These are phyloP conservation scores for Fomitopsis serialis DNA, from an alignment of 768 basidiomycete species.

Conservation along the genomic window DNA sequence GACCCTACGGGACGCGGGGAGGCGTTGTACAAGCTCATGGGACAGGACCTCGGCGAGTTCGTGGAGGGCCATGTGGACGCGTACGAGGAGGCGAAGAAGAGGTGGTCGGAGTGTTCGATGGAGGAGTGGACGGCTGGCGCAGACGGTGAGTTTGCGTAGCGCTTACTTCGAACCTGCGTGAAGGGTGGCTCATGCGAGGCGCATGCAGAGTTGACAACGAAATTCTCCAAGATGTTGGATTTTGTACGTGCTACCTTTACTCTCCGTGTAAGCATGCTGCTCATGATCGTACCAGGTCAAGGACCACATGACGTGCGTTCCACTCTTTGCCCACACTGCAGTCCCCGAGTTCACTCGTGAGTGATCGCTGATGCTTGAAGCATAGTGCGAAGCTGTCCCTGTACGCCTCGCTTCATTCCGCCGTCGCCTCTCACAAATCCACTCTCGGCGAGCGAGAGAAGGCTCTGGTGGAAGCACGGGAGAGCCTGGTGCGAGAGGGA, in stretches of 20 bases:
- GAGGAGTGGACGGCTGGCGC: slow-evolving; percentile 54
- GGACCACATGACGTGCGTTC: slow-evolving; percentile 42
- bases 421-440: slow-evolving; percentile 35
- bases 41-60: slow-evolving; percentile 38
- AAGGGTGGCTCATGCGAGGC: too few species aligned
- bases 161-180: not conserved
- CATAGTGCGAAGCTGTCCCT: slow-evolving; percentile 41
- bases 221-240: slow-evolving; percentile 42
- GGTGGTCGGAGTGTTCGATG: slow-evolving; percentile 45
- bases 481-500: slow-evolving; percentile 37
- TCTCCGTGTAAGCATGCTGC: not conserved
- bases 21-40: slow-evolving; percentile 35
- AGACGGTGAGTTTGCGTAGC: slow-evolving; percentile 32
- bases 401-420: slow-evolving; percentile 37
- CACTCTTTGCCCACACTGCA: not conserved
- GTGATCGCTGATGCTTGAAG: too few species aligned
- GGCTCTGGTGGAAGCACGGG: slow-evolving; percentile 26
- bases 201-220: slow-evolving; percentile 34
- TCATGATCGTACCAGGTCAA: slow-evolving; percentile 28
- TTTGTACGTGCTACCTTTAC: slow-evolving; percentile 32
- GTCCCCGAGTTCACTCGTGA: too few species aligned
- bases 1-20: not conserved
- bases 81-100: slow-evolving; percentile 39
- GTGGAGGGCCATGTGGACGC: slow-evolving; percentile 34
- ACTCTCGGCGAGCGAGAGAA: slow-evolving; percentile 37